Conservation (phyloP, 176 grass and related monocot species). For the Rhynchospora breviuscula region DNA sequence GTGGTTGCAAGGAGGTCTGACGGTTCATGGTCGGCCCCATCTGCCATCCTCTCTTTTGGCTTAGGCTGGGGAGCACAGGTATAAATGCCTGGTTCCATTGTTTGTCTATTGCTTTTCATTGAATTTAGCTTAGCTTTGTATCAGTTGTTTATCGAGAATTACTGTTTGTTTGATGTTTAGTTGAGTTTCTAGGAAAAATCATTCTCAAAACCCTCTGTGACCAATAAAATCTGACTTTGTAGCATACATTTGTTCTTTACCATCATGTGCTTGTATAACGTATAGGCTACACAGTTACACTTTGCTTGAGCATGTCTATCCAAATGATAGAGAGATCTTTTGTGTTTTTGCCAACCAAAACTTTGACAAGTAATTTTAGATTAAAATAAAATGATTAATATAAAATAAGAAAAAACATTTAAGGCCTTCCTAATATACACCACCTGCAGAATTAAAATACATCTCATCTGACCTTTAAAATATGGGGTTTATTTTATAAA, state of each 20-base stretch:
- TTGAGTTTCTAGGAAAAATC: background rate
- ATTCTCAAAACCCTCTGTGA: background rate
- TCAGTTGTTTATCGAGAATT: background rate
- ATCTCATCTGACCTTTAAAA: background rate
- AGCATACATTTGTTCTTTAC: background rate
- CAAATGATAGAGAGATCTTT: background rate
- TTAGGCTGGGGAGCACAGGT: constrained; percentile 97
- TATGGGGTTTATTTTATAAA: background rate
- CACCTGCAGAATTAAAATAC: background rate
- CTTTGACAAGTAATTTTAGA: background rate
- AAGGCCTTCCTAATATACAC: background rate
- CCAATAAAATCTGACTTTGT: background rate
- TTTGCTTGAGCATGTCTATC: background rate
- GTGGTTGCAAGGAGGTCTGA: constrained; percentile 72
- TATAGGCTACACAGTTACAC: background rate
- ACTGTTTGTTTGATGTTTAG: background rate
- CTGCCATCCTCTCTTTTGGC: constrained; percentile 63
- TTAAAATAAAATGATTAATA: background rate
- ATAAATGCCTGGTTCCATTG: background rate
- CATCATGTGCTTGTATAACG: background rate
- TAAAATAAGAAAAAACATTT: background rate
- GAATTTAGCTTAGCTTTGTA: background rate
- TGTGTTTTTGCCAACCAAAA: background rate
- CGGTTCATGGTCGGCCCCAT: constrained; percentile 86
- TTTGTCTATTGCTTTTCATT: background rate